Evolutionary conservation across 2,329 filamentous ascomycete species (phyloP).

Genomic region (Botryotinia globosa): DNA sequence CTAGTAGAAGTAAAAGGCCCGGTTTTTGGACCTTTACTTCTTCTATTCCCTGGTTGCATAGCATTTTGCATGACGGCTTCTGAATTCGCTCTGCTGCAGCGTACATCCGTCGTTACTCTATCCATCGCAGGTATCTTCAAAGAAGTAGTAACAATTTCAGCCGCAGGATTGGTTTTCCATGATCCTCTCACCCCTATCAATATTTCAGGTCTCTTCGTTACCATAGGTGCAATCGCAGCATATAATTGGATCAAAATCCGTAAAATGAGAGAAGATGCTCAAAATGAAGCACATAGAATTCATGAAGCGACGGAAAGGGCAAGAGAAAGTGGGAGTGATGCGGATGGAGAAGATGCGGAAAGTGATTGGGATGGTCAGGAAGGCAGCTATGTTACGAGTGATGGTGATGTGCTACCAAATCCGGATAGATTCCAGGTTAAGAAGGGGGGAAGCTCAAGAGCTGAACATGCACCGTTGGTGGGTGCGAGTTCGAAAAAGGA

Average conservation of each 20-base stretch:
- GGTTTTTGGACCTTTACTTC: constrained; percentile 63
- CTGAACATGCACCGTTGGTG: constrained; percentile 10
- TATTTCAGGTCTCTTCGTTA: constrained; percentile 80
- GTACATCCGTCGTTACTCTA: constrained; percentile 91
- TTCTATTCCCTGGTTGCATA: constrained; percentile 85
- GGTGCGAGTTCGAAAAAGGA: constrained; percentile 4
- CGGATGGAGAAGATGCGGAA: constrained; percentile 29
- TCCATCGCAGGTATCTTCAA: constrained; percentile 99
- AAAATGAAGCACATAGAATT: constrained; percentile 46
- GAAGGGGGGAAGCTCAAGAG: constrained; percentile 17
- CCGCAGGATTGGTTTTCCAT: constrained; percentile 82
- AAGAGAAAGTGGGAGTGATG: constrained; percentile 27
- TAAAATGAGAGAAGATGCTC: constrained; percentile 80
- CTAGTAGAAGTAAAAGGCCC: constrained; percentile 68
- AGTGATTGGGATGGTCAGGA: constrained; percentile 34
- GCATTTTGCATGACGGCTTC: constrained; percentile 96
- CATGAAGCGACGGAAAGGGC: constrained; percentile 21
- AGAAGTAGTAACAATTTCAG: constrained; percentile 92
- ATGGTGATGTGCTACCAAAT: constrained; percentile 35
- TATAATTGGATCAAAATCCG: constrained; percentile 96
- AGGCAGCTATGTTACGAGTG: constrained; percentile 32
- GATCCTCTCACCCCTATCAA: constrained; percentile 87
- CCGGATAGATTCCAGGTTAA: constrained; percentile 18
- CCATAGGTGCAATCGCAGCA: constrained; percentile 77
- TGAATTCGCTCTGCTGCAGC: constrained; percentile 91